A percentile compares a stretch with the other conserved stretches of the same genome.
phyloP scores from a whole-genome alignment of 1,139 yeast species.

The Candida glucosophila region DNA sequence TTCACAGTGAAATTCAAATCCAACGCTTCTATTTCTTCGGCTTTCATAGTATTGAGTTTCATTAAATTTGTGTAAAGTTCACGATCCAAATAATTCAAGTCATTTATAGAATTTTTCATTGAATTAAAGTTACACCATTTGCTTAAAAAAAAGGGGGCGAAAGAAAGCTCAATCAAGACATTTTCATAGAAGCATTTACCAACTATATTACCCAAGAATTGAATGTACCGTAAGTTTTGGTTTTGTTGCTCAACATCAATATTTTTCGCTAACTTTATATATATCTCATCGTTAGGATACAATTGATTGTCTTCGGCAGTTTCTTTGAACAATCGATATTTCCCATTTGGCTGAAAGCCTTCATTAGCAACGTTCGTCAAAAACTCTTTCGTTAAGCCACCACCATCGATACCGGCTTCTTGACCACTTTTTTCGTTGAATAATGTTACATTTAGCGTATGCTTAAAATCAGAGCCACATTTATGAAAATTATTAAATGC shows the following conservation, averaged over 20 bases:
- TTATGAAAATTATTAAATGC: constrained; percentile 53
- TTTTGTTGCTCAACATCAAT: constrained; percentile 21
- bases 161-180: constrained; percentile 70
- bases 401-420: constrained; percentile 94
- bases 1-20: constrained; percentile 61
- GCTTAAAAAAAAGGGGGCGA: constrained; percentile 80
- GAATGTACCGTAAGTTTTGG: constrained; percentile 31
- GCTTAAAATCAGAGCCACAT: constrained; percentile 41
- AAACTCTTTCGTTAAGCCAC: constrained; percentile 91
- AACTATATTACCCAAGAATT: constrained; percentile 69
- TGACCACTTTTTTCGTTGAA: constrained; percentile 62
- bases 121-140: constrained; percentile 45
- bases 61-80: constrained; percentile 59
- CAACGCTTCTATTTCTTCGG: constrained; percentile 47
- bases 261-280: constrained; percentile 15
- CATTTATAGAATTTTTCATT: constrained; percentile 63
- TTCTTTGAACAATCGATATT: constrained; percentile 36
- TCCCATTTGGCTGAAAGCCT: constrained; percentile 44
- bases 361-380: constrained; percentile 64
- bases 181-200: constrained; percentile 90
- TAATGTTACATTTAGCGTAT: constrained; percentile 56
- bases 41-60: constrained; percentile 49
- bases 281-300: constrained; percentile 66
- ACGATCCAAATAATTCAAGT: constrained; percentile 61
- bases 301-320: constrained; percentile 47